phyloP scores from a whole-genome alignment of 108 stramenopile genomes.

The Pseudonitzschia pungens region DNA sequence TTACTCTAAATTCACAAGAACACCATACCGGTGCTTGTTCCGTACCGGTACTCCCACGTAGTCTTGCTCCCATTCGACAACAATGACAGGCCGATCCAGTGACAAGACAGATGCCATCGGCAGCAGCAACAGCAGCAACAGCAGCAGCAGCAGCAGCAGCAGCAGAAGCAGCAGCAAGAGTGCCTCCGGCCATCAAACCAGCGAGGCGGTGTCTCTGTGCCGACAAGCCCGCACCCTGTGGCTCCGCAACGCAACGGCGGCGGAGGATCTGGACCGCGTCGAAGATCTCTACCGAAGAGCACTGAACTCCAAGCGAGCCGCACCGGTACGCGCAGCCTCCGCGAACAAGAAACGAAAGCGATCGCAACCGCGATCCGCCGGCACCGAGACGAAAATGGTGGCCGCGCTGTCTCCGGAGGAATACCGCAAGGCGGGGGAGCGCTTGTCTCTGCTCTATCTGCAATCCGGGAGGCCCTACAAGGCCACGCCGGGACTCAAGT shows the following conservation, averaged over 20 bases:
- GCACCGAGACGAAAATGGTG: background rate
- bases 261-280: conserved; percentile 53
- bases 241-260: conserved; percentile 19
- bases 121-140: background rate
- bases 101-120: background rate
- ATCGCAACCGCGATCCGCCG: background rate
- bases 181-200: no score
- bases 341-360: background rate
- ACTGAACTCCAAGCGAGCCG: conserved; percentile 37
- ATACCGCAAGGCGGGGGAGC: conserved; percentile 55
- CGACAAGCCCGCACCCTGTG: conserved; percentile 31
- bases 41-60: no score
- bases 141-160: no score
- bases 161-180: no score
- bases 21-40: no score
- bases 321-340: background rate
- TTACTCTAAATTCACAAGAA: no score
- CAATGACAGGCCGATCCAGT: background rate
- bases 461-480: conserved; percentile 65
- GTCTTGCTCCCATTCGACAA: no score
- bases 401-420: conserved; percentile 42
- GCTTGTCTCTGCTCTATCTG: conserved; percentile 59
- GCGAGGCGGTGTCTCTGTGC: background rate
- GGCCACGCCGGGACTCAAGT: conserved; percentile 53
- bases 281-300: conserved; percentile 51